Base-by-base conservation (phyloP, 441 rosid species). In the Macaranga tanarius region DNA sequence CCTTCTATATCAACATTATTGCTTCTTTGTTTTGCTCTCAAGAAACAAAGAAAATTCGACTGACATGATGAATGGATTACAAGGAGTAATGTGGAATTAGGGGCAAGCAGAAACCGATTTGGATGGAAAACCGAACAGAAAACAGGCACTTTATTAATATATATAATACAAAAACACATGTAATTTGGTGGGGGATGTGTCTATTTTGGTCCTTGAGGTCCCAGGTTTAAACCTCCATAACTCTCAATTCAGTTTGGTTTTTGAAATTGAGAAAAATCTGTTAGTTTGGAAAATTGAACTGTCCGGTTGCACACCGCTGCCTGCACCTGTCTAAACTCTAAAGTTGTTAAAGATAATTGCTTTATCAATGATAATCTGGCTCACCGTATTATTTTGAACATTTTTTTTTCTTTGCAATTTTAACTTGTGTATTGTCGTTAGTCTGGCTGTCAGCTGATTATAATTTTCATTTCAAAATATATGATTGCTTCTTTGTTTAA, bases 41-140 rank as follows among this genome's bases (percentile, higher is more conserved):
- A 48, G 44, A 25, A 16, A 50, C 47, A n/a, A 60, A 42, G 67
- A 40, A 44, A 62, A 71, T 64, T 77, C 26, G 67, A 22, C 25
- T 17, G 25, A 48, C 40, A 23, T 51, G 57, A 70, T 67, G 62
- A 73, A 44, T 56, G 45, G 12, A 55, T 55, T 22, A 40, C 10
- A 45, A 7, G 13, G 34, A 40, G 31, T 23, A 5, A 54, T n/a
- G 52, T 69, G 40, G 8, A n/a, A 5, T 4, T 34, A 34, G 38
- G 38, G 38, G 38, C 7, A 34, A 34, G 38, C 38, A 34, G 38
- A 34, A 34, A 34, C 38, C 38, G 6, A 34, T 4, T 34, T 4
- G 38, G 38, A 5, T 34, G 2, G 38, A 34, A 34, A 34, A 34
- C 7, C 6, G 7, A 34, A 34, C 38, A 0, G 38, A 34, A 34